Base-by-base conservation (phyloP, 306 rosid genomes). In the Vigna angularis region DNA sequence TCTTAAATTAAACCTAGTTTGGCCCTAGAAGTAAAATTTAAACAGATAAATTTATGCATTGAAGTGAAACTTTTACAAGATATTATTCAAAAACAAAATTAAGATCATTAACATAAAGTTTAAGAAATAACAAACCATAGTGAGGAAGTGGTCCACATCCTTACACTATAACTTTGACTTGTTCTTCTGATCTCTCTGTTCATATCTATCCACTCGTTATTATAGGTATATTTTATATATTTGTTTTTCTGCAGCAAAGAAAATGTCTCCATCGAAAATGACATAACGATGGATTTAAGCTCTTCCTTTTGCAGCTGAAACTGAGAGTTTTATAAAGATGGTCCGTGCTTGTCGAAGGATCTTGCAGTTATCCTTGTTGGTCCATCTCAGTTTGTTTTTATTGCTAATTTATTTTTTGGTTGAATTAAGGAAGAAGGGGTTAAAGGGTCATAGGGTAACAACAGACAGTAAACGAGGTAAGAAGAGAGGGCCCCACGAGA, bases 191-290 rank as follows among this genome's bases (percentile, higher is more conserved):
- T 55, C 5, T n/a, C 49, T 17, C 51, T 2, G 40, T 20, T 16
- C 5, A 63, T 16, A 63, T 63, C 11, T 61, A 61, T 61, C 44
- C 44, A 28, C 44, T 61, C 44, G 20, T 30, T 61, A 61, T 28
- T 30, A 2, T 30, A 61, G 42, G 38, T 24, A 5, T 58, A 34
- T 55, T 55, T 7, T 7, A 4, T 6, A 18, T 13, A 20, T 55
- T 7, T 7, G 2, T 1, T 36, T 20, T 38, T 56, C 2, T 73
- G 44, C 58, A 4, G n/a, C 16, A 42, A 20, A 73, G 24, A 69
- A 49, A 22, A 40, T 32, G 64, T 62, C 79, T 62, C 72, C 24
- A 34, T 75, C 63, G 72, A 75, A 63, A 62, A 32, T 62, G 79
- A 75, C 63, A 36, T 32, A 6, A 48, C 63, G 26, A 24, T 9